Percentiles rank a stretch among this genome's conserved stretches.
phyloP scores from a whole-genome alignment of 495 filamentous ascomycete species.

The Bombardia bombarda region DNA sequence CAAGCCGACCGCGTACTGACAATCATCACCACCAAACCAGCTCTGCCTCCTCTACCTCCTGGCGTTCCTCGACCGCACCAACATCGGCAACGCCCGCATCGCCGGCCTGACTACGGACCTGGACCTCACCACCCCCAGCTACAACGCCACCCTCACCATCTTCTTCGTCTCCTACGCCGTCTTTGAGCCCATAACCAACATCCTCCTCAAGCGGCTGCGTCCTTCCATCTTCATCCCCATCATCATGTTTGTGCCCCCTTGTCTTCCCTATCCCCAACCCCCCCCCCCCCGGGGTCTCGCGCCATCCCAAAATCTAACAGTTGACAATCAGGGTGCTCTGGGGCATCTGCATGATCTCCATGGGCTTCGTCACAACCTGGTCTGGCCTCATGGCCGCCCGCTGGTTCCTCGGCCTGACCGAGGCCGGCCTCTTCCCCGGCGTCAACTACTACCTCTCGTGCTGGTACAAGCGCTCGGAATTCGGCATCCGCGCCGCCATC shows the following conservation, averaged over 20 bases:
- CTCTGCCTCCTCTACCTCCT: constrained; percentile 78
- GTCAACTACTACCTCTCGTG: constrained; percentile 82
- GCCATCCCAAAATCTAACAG: no score
- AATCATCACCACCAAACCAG: no score
- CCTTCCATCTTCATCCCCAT: constrained; percentile 53
- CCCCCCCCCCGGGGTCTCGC: no score
- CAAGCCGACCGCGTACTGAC: no score
- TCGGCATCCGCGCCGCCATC: constrained; percentile 64
- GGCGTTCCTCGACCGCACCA: constrained; percentile 75
- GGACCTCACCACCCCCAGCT: constrained; percentile 46
- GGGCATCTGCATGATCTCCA: constrained; percentile 75
- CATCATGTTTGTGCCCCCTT: constrained; percentile 54
- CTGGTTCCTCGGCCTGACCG: constrained; percentile 77
- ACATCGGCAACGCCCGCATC: constrained; percentile 86
- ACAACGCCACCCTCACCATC: constrained; percentile 71
- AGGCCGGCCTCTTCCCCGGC: constrained; percentile 82
- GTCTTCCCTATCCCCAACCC: constrained; percentile 23
- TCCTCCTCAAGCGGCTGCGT: constrained; percentile 69
- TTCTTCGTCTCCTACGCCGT: constrained; percentile 91
- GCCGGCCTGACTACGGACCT: constrained; percentile 61
- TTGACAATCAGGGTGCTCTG: constrained; percentile 47
- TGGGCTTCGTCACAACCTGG: constrained; percentile 77
- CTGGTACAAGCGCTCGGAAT: constrained; percentile 79
- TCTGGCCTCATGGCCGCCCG: constrained; percentile 72
- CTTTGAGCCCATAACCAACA: constrained; percentile 81